Evolutionary conservation across 805 yeast species (phyloP), one percentile per base, ranked within the genome.

Genomic region (Saturnispora hagleri): DNA sequence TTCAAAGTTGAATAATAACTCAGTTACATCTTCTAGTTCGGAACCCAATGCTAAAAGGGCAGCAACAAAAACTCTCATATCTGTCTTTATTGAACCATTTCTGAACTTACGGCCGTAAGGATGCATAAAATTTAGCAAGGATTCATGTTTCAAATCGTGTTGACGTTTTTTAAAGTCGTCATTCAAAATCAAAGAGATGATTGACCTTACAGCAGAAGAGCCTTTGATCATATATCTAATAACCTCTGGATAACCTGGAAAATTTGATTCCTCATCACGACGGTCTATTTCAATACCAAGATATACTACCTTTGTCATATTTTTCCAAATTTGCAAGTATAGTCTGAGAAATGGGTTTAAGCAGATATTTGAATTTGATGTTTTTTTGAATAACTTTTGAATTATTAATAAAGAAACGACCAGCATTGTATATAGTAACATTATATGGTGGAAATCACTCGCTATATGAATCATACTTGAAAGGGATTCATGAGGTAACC

Each of bases 71-170:
- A 80, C 70, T 57, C 84, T 70, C 61, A 81, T 73, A 61, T 82
- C 87, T 4, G 79, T 73, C 59, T 67, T 71, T 31, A 84, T 62
- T 0, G 84, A 73, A 3, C 91, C 90, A 48, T 75, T 74, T 20
- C 82, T 79, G 20, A 73, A 64, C 51, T 78, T 75, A 54, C 90
- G 69, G 1, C 83, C 86, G 66, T 80, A 75, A 2, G 90, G 89
- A 20, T 82, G 80, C 72, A 80, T 73, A 60, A 81, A 84, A 50
- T 80, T 73, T 36, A 76, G 63, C 24, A 84, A 69, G 9, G 86
- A 73, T 57, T 80, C 81, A 58, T 79, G 81, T 50, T 73, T 67
- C 26, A 82, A 67, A 61, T 85, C 93, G 58, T 81, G 84, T 18
- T 60, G 59, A 50, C 77, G 62, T 18, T 58, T 58, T 0, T 63